These are phyloP conservation scores for Talaromyces rugulosus DNA, from an alignment of 2,329 filamentous ascomycete genomes.

Conservation along the genomic window DNA sequence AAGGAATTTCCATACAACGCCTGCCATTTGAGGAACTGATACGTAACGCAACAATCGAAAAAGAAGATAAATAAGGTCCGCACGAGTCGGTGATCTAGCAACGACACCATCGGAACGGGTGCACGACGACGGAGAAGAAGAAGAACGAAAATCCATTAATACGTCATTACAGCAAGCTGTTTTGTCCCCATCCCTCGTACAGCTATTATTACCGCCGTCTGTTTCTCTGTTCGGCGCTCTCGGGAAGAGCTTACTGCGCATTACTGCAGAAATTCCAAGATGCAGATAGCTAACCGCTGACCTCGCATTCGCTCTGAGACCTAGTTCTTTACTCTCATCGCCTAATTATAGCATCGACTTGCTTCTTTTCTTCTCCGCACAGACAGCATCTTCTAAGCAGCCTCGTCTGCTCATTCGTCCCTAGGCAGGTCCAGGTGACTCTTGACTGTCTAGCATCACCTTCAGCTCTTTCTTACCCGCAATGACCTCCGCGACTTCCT, in stretches of 20 bases:
- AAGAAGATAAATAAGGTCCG: neutral
- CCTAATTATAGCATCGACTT: neutral
- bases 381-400: constrained; percentile 11
- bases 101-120: neutral
- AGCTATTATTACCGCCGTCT: neutral
- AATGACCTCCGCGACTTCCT: constrained; percentile 35
- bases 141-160: neutral
- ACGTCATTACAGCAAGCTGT: neutral
- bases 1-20: constrained; percentile 2
- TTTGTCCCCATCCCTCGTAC: neutral
- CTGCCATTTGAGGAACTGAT: neutral
- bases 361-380: constrained; percentile 14
- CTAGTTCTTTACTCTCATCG: constrained; percentile 25
- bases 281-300: constrained; percentile 40
- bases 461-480: constrained; percentile 24
- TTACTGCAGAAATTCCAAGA: constrained; percentile 37
- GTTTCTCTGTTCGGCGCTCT: constrained; percentile 29
- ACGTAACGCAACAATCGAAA: neutral
- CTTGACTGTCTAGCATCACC: constrained; percentile 25
- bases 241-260: constrained; percentile 37
- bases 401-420: constrained; percentile 25
- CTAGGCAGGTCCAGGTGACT: constrained; percentile 38
- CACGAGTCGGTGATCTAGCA: neutral
- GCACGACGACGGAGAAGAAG: neutral
- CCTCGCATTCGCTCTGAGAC: constrained; percentile 31